Evolutionary conservation across 805 yeast species (phyloP).

Genomic region (Saccharomycopsis olivae): DNA sequence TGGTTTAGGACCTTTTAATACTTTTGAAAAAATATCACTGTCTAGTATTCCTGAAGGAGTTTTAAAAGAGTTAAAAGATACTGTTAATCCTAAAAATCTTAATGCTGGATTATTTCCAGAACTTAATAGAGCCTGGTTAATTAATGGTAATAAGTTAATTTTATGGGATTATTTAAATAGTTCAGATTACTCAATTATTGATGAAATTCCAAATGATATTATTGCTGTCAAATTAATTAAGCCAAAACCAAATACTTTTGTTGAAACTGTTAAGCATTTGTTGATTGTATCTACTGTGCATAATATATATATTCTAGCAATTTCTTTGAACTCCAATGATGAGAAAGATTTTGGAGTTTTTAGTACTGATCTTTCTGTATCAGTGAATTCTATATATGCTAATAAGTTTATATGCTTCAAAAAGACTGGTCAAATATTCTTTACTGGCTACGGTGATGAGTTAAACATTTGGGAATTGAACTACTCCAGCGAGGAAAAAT

Average conservation of each 20-base stretch:
- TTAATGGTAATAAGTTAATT: slow-evolving; percentile 67
- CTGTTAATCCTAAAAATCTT: slow-evolving; percentile 56
- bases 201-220: slow-evolving; percentile 70
- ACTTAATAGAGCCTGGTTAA: slow-evolving; percentile 76
- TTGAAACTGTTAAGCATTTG: slow-evolving; percentile 62
- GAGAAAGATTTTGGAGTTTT: slow-evolving; percentile 51
- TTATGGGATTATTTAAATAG: slow-evolving; percentile 70
- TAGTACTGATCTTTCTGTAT: slow-evolving; percentile 74
- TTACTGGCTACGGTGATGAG: slow-evolving; percentile 73
- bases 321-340: slow-evolving; percentile 37
- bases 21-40: slow-evolving; percentile 64
- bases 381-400: slow-evolving; percentile 69
- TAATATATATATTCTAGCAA: slow-evolving; percentile 67
- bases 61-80: slow-evolving; percentile 27
- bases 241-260: slow-evolving; percentile 75
- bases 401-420: slow-evolving; percentile 49
- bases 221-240: slow-evolving; percentile 64
- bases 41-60: slow-evolving; percentile 73
- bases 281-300: slow-evolving; percentile 71
- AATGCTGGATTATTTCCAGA: slow-evolving; percentile 80
- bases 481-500: slow-evolving; percentile 73
- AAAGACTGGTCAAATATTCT: slow-evolving; percentile 68
- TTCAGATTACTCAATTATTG: slow-evolving; percentile 68
- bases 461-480: slow-evolving; percentile 77
- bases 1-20: slow-evolving; percentile 45